Base-by-base conservation (phyloP, 2,329 filamentous ascomycete species). In the Claviceps quebecensis region DNA sequence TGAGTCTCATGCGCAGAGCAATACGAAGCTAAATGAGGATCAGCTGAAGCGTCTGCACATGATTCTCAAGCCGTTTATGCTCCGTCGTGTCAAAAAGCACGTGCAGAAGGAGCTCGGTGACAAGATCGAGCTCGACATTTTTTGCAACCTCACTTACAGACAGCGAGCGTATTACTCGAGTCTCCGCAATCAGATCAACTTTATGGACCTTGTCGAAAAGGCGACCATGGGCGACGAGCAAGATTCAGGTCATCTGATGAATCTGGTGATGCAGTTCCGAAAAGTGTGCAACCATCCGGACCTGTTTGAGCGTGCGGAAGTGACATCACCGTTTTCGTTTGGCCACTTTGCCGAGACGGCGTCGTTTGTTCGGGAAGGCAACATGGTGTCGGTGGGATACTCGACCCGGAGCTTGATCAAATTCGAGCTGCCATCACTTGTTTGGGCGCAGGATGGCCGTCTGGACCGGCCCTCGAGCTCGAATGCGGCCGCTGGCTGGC, bases 271-370 rank as follows among this genome's bases (percentile, higher is more conserved):
- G 93, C 93, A 98, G 69, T 98, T 98, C 78, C 82, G 93, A 60
- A 98, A 98, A 71, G 93, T 98, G 52, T 98, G 93, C 72, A 98
- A 98, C 63, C 93, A 98, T 65, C 93, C 93, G 0, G 93, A 98
- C 69, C 70, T 98, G 37, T 98, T 98, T 59, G 90, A 98, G 68
- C 84, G 93, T 45, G 90, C 91, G 9, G 91, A 97, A 55, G 95
- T 88, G 8, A 84, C 80, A 23, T 95, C 90, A 8, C 88, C 93
- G 0, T 84, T 91, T 60, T 85, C 87, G 1, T 82, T 85, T 59
- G 81, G 83, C n/a, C 80, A 84, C 64, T 98, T 91, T 67, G 93
- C 90, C 14, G 93, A 98, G 71, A 96, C 91, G 0, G 90, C 87
- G 0, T 96, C 90, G 0, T 97, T 98, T 66, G 75, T 96, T 58